Base-by-base conservation (phyloP, 768 basidiomycete genomes). In the Filobasidium wieringae region DNA sequence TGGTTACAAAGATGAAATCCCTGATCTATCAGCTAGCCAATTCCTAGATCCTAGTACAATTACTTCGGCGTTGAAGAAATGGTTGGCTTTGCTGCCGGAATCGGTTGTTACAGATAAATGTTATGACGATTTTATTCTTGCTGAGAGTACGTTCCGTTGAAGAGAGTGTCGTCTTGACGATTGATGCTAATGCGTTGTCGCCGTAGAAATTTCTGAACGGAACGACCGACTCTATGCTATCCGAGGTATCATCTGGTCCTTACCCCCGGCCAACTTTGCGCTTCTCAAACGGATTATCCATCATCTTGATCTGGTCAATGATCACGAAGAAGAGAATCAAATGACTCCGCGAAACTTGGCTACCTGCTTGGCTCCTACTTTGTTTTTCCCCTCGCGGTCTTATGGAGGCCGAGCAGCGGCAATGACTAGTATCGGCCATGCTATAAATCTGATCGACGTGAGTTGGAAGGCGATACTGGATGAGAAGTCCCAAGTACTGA, bases 271-370 rank as follows among this genome's bases (percentile, higher is more conserved):
- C 14, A 84, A 88, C 70, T 87, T 88, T 69, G 82, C 87, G 65
- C 73, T 89, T n/a, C 76, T 91, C 63, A 82, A 80, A 60, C 82
- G 88, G 22, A 80, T 90, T 14, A 77, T 84, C 3, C 86, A 88
- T 64, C 88, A 90, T 72, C 78, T 91, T n/a, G 87, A 90, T 73
- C 81, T 54, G 68, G 85, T 89, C n/a, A 86, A 87, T 4, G 87
- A 89, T 67, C 87, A 80, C 72, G 87, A 90, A 68, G 87, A 89
- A 58, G 80, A 83, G 50, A 91, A 89, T 65, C 88, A 90, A 59
- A 91, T 91, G 88, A 87, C 85, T 1, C 83, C 86, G 0, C 84
- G 88, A 63, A 83, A 85, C 7, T 77, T 91, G 2, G 84, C 88
- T 0, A 88, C 88, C 53, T 87, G 89, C 17, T 88, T 65, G 29